phyloP scores from a whole-genome alignment of 306 rosid genomes.

The Malus sylvestris region DNA sequence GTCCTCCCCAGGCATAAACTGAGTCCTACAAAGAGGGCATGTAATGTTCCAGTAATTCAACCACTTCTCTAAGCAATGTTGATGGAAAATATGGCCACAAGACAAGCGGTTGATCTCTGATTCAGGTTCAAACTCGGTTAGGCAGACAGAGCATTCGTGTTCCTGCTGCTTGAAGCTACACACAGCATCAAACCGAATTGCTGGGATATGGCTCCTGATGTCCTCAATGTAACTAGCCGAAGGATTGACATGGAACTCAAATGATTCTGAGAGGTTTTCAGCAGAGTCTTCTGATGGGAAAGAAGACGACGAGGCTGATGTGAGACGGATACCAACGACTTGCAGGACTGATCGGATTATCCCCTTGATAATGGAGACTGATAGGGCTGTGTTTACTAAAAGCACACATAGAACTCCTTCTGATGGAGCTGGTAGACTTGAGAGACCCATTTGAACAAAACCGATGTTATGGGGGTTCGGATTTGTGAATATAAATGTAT shows the following conservation, averaged over 20 bases:
- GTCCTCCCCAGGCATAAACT: constrained; percentile 63
- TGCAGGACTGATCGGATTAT: constrained; percentile 64
- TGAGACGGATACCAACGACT: constrained; percentile 48
- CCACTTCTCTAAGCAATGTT: constrained; percentile 85
- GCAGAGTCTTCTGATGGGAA: constrained; percentile 30
- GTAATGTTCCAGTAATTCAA: constrained; percentile 84
- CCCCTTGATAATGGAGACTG: constrained; percentile 74
- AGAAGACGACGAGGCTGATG: constrained; percentile 10
- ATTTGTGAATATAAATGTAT: background rate
- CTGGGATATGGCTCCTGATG: constrained; percentile 49
- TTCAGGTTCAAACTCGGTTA: constrained; percentile 60
- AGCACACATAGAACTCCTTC: constrained; percentile 75
- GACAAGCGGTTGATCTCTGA: constrained; percentile 64
- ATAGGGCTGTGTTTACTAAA: constrained; percentile 64
- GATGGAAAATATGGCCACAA: constrained; percentile 86
- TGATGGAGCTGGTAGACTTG: constrained; percentile 89
- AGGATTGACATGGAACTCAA: constrained; percentile 30
- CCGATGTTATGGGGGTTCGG: background rate
- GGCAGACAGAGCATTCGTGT: constrained; percentile 75
- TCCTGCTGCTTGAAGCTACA: constrained; percentile 31
- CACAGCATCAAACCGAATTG: constrained; percentile 40
- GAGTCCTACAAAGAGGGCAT: constrained; percentile 91
- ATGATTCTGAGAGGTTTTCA: constrained; percentile 38
- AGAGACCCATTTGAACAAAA: constrained; percentile 66
- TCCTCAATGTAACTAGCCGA: constrained; percentile 49